Evolutionary conservation across 768 basidiomycete species (phyloP), one percentile per base, ranked within the genome.

Genomic region (Cyathus striatus): DNA sequence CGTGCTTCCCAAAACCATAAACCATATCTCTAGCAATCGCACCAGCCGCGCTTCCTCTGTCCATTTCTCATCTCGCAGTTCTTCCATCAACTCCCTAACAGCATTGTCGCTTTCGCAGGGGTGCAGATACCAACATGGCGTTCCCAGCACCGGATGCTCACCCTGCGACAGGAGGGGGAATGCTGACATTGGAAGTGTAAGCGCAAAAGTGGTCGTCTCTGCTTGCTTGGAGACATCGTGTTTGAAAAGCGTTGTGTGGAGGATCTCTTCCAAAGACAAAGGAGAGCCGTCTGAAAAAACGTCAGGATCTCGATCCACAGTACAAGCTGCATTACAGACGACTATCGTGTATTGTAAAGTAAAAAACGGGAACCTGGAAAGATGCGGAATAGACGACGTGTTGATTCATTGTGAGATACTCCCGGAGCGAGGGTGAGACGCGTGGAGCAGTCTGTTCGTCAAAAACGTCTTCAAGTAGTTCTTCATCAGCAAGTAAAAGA

Each of bases 161-260:
- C 87, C 87, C 52, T 90, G 89, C 10, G 90, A 88, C 7, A 95
- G 63, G 17, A 93, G 60, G 7, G 92, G 88, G 53, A 91, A 86
- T 4, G 77, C 60, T 1, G 77, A 69, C 10, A 58, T 61, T 1
- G 73, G 69, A 6, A 65, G 60, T 18, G 72, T 72, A 32, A 88
- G 59, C 16, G 76, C 79, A 55, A 74, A 86, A 10, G 73, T 53
- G 14, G 81, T 79, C 5, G 57, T 53, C 24, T 75, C 62, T 20
- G 72, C 60, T 12, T 66, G 62, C 5, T 69, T 63, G 17, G 79
- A 62, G 13, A 68, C 62, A 41, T 68, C 57, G 12, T 57, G 62
- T 46, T 73, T 80, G 52, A 93, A 81, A 23, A 94, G 60, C 0
- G 78, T 60, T 3, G 81, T 79, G 42, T 63, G 50, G 30, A 84